Conservation (phyloP, 495 filamentous ascomycete genomes). For the Xylaria acuta region DNA sequence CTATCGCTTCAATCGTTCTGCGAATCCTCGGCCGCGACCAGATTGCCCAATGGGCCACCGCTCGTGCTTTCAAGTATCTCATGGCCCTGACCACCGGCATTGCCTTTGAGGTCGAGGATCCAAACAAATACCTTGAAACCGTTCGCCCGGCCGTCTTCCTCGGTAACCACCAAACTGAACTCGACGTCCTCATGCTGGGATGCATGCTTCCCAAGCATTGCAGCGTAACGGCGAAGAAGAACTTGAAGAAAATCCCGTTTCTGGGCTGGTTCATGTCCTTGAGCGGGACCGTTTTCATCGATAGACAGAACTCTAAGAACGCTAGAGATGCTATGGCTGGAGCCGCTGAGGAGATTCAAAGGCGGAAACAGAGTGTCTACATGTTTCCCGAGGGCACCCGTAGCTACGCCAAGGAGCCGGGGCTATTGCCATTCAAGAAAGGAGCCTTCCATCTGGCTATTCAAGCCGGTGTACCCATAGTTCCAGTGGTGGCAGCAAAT, state of each 20-base stretch:
- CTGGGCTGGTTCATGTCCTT: constrained; percentile 97
- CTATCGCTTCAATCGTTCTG: constrained; percentile 72
- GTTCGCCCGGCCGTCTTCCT: constrained; percentile 88
- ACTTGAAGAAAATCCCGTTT: constrained; percentile 79
- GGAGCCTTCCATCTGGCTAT: constrained; percentile 96
- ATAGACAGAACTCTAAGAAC: constrained; percentile 78
- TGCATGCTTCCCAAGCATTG: constrained; percentile 87
- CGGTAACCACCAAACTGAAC: constrained; percentile 91
- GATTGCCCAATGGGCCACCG: constrained; percentile 85
- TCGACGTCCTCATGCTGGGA: constrained; percentile 92
- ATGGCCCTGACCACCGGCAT: constrained; percentile 81
- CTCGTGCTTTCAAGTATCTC: constrained; percentile 77
- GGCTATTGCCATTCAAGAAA: constrained; percentile 92
- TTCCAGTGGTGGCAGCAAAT: constrained; percentile 86
- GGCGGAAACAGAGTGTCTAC: constrained; percentile 81
- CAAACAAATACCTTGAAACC: constrained; percentile 64
- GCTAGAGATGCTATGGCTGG: constrained; percentile 86
- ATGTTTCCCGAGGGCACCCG: constrained; percentile 95
- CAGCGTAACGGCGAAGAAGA: constrained; percentile 91
- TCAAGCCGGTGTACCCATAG: constrained; percentile 89
- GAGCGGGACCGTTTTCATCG: constrained; percentile 91
- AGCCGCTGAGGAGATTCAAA: constrained; percentile 79
- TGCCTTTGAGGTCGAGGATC: constrained; percentile 75
- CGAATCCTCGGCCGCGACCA: constrained; percentile 73
- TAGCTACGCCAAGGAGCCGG: constrained; percentile 82